Evolutionary conservation across 2,329 filamentous ascomycete species (phyloP), one percentile per base, ranked within the genome.

Genomic region (Calonectria leucothoes): DNA sequence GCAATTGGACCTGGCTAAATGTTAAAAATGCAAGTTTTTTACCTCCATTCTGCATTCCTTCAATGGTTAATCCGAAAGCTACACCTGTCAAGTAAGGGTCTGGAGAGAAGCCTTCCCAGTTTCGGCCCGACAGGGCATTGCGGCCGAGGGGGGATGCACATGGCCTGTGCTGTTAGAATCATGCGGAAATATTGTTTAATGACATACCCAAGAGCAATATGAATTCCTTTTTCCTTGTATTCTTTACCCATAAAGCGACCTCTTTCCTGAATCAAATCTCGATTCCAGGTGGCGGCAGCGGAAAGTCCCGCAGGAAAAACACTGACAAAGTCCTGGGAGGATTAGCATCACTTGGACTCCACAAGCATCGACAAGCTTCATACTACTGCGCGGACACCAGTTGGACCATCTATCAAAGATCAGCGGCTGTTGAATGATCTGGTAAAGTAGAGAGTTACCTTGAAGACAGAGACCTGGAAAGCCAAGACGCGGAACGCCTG

Each of bases 31-130:
- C 10, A 17, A 57, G 23, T 27, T 29, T 25, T 25, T 11, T 59
- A 64, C 59, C 59, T 64, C 37, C 39, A n/a, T 45, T 14, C 29
- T 64, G 59, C 59, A 64, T 64, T 15, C 59, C 59, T 17, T 64
- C 59, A 4, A 64, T 45, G 10, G 59, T 64, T 14, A 64, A 39
- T 25, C 35, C 59, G 31, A 64, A 45, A 29, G 35, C 37, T 10
- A 51, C 63, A 27, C 64, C 64, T 14, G 45, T 39, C 49, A 66
- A 27, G 31, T 66, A 66, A 14, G 64, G 64, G n/a, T 66, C 64
- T 27, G 49, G 45, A 4, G 64, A 66, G 49, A 66, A 66, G 49
- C 64, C 64, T 66, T 66, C 64, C 64, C 64, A 66, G 49, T 66
- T 66, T 17, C 64, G 23, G 25, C 64, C 64, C n/a, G 45, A 49